These are phyloP conservation scores for Martiniozyma asiatica DNA, from an alignment of 1,139 yeast species.

Conservation along the genomic window DNA sequence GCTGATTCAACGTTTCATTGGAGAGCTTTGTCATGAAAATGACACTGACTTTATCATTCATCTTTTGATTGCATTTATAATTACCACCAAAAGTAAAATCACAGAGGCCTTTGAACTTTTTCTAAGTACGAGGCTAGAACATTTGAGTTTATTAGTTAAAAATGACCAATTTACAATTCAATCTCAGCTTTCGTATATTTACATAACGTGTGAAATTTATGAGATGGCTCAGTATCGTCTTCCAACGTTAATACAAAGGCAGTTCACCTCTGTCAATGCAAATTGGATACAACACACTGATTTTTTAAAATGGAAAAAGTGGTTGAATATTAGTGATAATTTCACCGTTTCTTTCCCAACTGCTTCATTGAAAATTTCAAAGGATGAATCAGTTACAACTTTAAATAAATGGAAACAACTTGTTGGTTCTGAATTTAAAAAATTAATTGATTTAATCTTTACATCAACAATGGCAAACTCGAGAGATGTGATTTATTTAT, in stretches of 20 bases:
- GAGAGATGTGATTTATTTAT: too few relatives aligned
- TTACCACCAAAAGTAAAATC: conserved; percentile 10
- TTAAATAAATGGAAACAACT: conserved; percentile 12
- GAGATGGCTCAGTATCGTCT: background rate
- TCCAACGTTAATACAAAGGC: conserved; percentile 1
- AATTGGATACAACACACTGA: conserved; percentile 15
- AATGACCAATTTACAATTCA: conserved; percentile 11
- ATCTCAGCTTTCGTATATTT: conserved; percentile 19
- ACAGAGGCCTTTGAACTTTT: conserved; percentile 16
- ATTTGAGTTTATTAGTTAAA: conserved; percentile 4
- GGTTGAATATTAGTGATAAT: conserved; percentile 11
- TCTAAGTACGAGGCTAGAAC: conserved; percentile 12
- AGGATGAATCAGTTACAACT: conserved; percentile 3
- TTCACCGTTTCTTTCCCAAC: conserved; percentile 1
- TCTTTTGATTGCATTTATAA: conserved; percentile 15
- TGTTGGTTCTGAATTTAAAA: conserved; percentile 8
- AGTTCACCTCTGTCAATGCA: conserved; percentile 6
- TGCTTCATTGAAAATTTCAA: background rate
- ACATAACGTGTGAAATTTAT: conserved; percentile 17
- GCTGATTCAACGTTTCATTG: conserved; percentile 12
- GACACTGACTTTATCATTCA: conserved; percentile 19
- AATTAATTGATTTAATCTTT: background rate
- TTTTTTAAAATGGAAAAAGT: conserved; percentile 17
- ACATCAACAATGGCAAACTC: background rate
- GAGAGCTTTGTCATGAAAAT: conserved; percentile 14